Conservation (phyloP, 2,329 filamentous ascomycete genomes). For the Zymoseptoria crescenta region DNA sequence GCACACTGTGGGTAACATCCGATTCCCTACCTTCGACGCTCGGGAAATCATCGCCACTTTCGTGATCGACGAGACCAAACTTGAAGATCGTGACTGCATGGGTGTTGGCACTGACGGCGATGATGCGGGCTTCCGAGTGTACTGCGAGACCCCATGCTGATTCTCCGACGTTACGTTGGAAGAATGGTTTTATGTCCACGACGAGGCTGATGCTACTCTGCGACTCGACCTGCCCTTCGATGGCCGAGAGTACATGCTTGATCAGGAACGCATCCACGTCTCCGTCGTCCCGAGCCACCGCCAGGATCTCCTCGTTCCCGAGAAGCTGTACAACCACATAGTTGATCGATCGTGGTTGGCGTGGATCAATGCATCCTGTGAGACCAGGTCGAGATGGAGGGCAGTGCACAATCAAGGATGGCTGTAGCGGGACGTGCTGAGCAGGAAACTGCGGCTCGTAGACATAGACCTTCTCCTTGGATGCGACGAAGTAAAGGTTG, state of each 20-base stretch:
- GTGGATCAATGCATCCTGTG: constrained; percentile 30
- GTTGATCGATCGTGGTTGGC: constrained; percentile 39
- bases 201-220: constrained; percentile 25
- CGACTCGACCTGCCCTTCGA: constrained; percentile 22
- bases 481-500: constrained; percentile 45
- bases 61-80: constrained; percentile 45
- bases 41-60: constrained; percentile 3
- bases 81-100: constrained; percentile 51
- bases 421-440: constrained; percentile 31
- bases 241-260: constrained; percentile 29
- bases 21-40: constrained; percentile 9
- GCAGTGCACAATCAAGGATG: constrained; percentile 33
- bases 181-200: constrained; percentile 50
- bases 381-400: constrained; percentile 28
- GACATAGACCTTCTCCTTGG: constrained; percentile 33
- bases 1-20: constrained; percentile 23
- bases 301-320: constrained; percentile 40
- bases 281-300: constrained; percentile 53
- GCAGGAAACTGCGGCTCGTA: constrained; percentile 38
- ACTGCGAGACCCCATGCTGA: constrained; percentile 88
- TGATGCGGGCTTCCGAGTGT: constrained; percentile 70
- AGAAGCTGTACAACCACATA: constrained; percentile 37
- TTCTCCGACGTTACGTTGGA: constrained; percentile 64
- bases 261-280: constrained; percentile 39
- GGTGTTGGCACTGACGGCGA: constrained; percentile 78